These are phyloP conservation scores for Puccinia coronata DNA, from an alignment of 1,284 basidiomycete genomes.

Conservation along the genomic window DNA sequence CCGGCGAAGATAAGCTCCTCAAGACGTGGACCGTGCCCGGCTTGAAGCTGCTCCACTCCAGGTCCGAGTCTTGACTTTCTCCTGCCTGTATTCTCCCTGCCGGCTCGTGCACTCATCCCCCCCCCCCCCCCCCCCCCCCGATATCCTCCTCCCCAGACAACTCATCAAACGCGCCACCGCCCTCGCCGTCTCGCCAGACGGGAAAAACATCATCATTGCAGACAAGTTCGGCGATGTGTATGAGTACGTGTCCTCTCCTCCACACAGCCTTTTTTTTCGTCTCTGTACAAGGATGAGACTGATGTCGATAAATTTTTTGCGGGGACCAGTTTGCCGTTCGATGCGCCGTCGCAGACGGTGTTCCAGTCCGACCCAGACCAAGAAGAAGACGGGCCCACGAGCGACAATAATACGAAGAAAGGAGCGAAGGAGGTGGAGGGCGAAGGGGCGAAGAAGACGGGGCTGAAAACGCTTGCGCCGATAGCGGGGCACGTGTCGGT, in stretches of 20 bases:
- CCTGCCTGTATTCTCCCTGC: too few species aligned
- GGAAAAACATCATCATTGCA: slow-evolving; percentile 48
- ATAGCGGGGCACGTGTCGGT: slow-evolving; percentile 48
- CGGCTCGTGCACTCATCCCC: too few species aligned
- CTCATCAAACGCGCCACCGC: slow-evolving; percentile 43
- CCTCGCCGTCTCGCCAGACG: slow-evolving; percentile 40
- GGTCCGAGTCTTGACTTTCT: neutral
- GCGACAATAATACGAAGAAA: neutral
- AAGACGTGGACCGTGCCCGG: slow-evolving; percentile 42
- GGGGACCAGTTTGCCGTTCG: slow-evolving; percentile 35
- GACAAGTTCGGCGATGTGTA: slow-evolving; percentile 49
- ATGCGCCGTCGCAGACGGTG: slow-evolving; percentile 35
- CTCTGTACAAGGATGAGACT: too few species aligned
- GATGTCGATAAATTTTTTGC: too few species aligned
- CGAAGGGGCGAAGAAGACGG: neutral
- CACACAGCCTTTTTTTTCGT: neutral
- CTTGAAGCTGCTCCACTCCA: slow-evolving; percentile 35
- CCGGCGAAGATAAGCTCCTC: slow-evolving; percentile 47
- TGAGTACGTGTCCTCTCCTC: slow-evolving; percentile 36
- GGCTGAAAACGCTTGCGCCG: slow-evolving; percentile 24
- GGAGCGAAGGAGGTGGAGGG: neutral
- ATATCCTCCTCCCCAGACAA: slow-evolving; percentile 2
- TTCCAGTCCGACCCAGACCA: slow-evolving; percentile 45
- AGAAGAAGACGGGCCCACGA: neutral
- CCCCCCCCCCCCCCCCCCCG: too few species aligned